Evolutionary conservation across 306 rosid genomes (phyloP), one percentile per base, ranked within the genome.

Genomic region (Pyrus pyrifolia): DNA sequence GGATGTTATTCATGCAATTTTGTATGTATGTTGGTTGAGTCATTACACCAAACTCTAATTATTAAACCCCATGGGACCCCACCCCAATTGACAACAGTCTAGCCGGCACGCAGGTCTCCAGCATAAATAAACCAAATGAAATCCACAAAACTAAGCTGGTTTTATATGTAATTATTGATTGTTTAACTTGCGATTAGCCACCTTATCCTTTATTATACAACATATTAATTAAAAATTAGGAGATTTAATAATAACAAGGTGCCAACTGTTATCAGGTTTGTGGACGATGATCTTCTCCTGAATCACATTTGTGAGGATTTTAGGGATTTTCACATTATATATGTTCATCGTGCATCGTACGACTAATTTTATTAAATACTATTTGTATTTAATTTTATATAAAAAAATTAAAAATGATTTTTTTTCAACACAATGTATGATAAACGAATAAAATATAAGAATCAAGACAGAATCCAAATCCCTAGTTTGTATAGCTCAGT

Each of bases 201-300:
- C 33, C 71, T 53, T 78, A 38, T 82, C 73, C 73, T 44, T 67
- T 67, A 5, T 33, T 67, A 22, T 15, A 29, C 44, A 53, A 63
- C 67, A 18, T 63, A 65, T 53, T 53, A 33, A 61, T 70, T 70
- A 29, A 23, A 58, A 29, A 67, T 21, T 35, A 53, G 18, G 45
- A 68, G 45, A 9, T 49, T 59, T 67, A 19, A 67, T 45, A 52
- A 19, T 33, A 19, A 25, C 21, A 15, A 27, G 38, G 40, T 58
- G 66, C 79, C 85, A 81, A 38, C 79, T 59, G 67, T 73, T 11
- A 19, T 61, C 44, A 25, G 58, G 25, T 66, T 19, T 65, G 59
- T 68, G 21, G 42, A 38, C 0, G 9, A 38, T 38, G 10, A 38
- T 7, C 40, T 0, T 35, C 2, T 35, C 1, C 42, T 9, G 0